Conservation (phyloP, 1,284 basidiomycete species). For the Chalciporus piperatoides region DNA sequence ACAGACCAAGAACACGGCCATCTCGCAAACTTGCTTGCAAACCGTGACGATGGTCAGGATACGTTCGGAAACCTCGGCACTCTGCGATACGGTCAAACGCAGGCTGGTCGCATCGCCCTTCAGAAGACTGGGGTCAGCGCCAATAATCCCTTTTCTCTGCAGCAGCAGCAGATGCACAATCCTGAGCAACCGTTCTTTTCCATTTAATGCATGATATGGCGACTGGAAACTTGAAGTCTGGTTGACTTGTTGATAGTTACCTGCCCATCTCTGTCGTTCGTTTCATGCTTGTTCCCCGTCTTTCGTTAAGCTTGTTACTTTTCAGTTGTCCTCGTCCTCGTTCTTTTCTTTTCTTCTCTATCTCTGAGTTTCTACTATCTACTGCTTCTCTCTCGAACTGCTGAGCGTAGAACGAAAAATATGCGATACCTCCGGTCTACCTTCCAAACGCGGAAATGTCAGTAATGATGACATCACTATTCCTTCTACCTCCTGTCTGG, state of each 20-base stretch:
- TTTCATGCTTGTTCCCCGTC: slow-evolving; percentile 16
- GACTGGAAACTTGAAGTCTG: background rate
- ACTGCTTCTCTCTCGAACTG: background rate
- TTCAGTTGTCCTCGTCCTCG: background rate
- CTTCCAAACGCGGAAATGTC: slow-evolving; percentile 19
- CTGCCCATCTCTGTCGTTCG: slow-evolving; percentile 4
- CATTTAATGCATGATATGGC: slow-evolving; percentile 39
- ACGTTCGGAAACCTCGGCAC: slow-evolving; percentile 89
- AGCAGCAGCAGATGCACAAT: slow-evolving; percentile 55
- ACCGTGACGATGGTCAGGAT: slow-evolving; percentile 85
- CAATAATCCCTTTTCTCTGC: slow-evolving; percentile 74
- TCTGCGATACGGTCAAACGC: slow-evolving; percentile 71
- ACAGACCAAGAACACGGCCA: slow-evolving; percentile 65
- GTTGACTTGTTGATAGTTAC: slow-evolving; percentile 14
- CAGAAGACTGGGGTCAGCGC: slow-evolving; percentile 56
- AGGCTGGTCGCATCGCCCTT: slow-evolving; percentile 52
- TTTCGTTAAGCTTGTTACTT: background rate
- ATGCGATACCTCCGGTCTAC: slow-evolving; percentile 1
- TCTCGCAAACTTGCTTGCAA: slow-evolving; percentile 79
- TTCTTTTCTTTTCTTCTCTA: background rate
- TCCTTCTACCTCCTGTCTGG: background rate
- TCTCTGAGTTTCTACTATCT: background rate
- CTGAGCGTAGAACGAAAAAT: background rate
- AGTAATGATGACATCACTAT: slow-evolving; percentile 24
- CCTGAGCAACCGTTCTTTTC: slow-evolving; percentile 84